A percentile compares a stretch with the other conserved stretches of the same genome.
phyloP scores from a whole-genome alignment of 2,329 filamentous ascomycete species.

The Neophaeococcomyces mojaviensis region DNA sequence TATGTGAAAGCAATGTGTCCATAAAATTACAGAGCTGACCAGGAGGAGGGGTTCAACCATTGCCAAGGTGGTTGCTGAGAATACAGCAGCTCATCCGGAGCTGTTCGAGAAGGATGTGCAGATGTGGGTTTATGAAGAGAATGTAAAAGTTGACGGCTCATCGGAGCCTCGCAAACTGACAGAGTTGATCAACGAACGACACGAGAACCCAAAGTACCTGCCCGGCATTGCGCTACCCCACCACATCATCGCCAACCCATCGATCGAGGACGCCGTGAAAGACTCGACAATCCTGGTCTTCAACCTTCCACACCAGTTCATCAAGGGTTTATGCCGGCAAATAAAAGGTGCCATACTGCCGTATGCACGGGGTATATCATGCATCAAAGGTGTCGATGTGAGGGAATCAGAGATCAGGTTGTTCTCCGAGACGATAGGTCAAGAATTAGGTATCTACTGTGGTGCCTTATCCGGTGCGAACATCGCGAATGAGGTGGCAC shows the following conservation, averaged over 20 bases:
- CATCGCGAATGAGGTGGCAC: conserved; percentile 88
- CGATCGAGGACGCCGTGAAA: conserved; percentile 69
- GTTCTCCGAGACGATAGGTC: conserved; percentile 91
- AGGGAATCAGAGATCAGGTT: conserved; percentile 76
- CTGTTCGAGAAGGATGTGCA: conserved; percentile 84
- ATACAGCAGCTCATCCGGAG: conserved; percentile 66
- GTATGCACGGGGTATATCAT: conserved; percentile 87
- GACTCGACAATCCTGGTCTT: conserved; percentile 87
- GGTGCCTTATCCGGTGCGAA: conserved; percentile 93
- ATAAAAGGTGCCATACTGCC: conserved; percentile 83
- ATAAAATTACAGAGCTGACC: conserved; percentile 2
- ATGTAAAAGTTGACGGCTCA: conserved; percentile 63
- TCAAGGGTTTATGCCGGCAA: conserved; percentile 74
- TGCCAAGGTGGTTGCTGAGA: conserved; percentile 93
- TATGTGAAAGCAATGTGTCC: conserved; percentile 33
- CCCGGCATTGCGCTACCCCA: conserved; percentile 74
- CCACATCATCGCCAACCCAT: conserved; percentile 79
- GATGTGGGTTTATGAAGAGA: conserved; percentile 99
- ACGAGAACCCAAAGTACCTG: conserved; percentile 98
- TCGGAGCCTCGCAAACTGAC: conserved; percentile 84
- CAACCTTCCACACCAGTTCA: conserved; percentile 95
- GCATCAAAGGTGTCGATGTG: conserved; percentile 96
- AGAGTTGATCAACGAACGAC: conserved; percentile 76
- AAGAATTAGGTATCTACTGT: conserved; percentile 88
- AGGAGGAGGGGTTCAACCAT: conserved; percentile 80